Base-by-base conservation (phyloP, 2,329 filamentous ascomycete species). In the Aspergillus phoenicis region DNA sequence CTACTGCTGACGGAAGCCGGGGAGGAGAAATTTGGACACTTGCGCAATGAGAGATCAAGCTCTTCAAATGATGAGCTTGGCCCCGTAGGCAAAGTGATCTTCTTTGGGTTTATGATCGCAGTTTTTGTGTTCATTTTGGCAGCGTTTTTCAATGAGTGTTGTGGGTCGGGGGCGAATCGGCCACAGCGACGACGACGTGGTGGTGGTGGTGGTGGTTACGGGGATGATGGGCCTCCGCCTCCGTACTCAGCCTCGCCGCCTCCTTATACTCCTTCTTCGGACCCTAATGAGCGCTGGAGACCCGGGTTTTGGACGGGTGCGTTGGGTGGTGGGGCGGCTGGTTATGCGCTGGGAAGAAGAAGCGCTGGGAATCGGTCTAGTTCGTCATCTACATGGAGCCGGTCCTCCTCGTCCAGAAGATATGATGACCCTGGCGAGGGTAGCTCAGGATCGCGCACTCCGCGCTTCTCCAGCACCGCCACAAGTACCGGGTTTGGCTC, bases 1-100 rank as follows among this genome's bases (percentile, higher is more conserved):
- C 78, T 98, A 6, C 76, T 90, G 0, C 80, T 98, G 56, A 98
- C 93, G 1, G 87, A 89, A 10, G 81, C 84, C 63, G 95, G 95
- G 3, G 87, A 93, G 77, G 77, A 84, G 68, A 86, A 83, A 67
- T 93, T 89, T 73, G 91, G 89, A 26, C 45, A 36, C 33, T 5
- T 36, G 54, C 11, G 52, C 38, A 13, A 33, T 20, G 17, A 36
- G 39, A 20, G 24, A 30, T 13, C 33, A 11, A 36, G 33, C 33
- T 36, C 33, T 24, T 55, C 30, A 5, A 64, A 30, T 54, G 43
- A 39, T 13, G 26, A 52, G 36, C 41, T 47, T 57, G 26, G 24
- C 7, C 7, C 53, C 6, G 5, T 75, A 6, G 72, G 68, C 7
- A 66, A 71, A 47, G 36, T 73, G 15, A 58, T 77, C 10, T 76